Base-by-base conservation (phyloP, 2,329 filamentous ascomycete genomes). In the Aspergillus oerlinghausenensis region DNA sequence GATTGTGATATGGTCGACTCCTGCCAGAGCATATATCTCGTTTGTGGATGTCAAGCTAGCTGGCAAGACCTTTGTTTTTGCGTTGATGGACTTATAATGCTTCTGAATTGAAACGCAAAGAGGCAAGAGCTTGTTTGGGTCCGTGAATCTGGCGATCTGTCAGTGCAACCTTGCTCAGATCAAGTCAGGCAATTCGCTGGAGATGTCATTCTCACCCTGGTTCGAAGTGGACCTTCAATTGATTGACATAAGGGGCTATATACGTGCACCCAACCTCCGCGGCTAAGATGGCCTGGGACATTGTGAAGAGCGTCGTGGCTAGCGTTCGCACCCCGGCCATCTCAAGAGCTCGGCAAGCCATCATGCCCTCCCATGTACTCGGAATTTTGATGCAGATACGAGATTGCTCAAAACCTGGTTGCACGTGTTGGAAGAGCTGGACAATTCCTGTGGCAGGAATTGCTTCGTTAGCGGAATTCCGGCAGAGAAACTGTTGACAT, bases 181-280 rank as follows among this genome's bases (percentile, higher is more conserved):
- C n/a, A 43, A 21, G 19, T 5, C 21, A 23, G 3, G 9, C n/a
- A 43, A 10, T 23, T 23, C 2, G n/a, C 40, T 43, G 19, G 8
- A 43, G n/a, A n/a, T 25, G 21, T 9, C 3, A 14, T 55, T 32
- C 63, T 50, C 40, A 71, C 70, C 64, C 67, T 7, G 62, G 52
- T 47, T 84, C 80, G 55, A 86, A 83, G 63, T 87, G 84, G 4
- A 86, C 85, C 60, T 80, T 82, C 43, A 88, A 72, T 61, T 87
- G 84, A 64, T 88, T 87, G 29, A 88, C 82, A 59, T 87, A 79
- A 0, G 86, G 85, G 0, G 85, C 83, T 47, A 88, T 82, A 63
- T 87, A 88, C 0, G 79, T 79, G 62, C 84, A 87, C 3, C 79
- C 77, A 0, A 79, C 81, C 51, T 84, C 80, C 1, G 77, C 80